Evolutionary conservation across 148 eudicot species (phyloP), one percentile per base, ranked within the genome.

Genomic region (Diospyros kaki): DNA sequence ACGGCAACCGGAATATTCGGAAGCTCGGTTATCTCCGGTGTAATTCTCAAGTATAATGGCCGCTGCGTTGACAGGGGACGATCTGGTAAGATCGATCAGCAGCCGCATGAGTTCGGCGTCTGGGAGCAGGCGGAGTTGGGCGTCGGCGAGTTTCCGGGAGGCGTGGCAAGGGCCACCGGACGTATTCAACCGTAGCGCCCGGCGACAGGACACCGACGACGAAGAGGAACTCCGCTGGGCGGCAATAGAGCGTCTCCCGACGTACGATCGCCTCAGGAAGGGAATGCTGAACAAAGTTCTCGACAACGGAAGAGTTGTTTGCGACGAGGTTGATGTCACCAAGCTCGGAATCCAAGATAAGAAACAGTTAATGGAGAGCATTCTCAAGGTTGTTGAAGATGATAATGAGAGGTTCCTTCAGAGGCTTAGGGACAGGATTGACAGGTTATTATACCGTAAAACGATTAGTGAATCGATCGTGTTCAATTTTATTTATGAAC

Each of bases 141-240:
- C 42, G 58, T 60, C 75, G 10, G 4, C 66, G 5, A 73, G 79
- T 52, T 69, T 76, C 28, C 15, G 68, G 61, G 74, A 76, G 18
- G 66, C 39, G 28, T 75, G 78, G 78, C 78, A 75, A 8, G 39
- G 48, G 56, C 74, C 6, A 13, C 73, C 62, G 64, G 80, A 77
- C 64, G 75, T 77, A 44, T 77, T 77, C 62, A 72, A n/a, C n/a
- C 45, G 71, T 65, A 71, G 80, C 71, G 28, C 5, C 13, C 60
- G 59, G 46, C 69, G 73, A 59, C 54, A 73, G 10, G 75, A 82
- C 14, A 82, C 79, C 14, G 96, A 91, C 14, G 85, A 82, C 14
- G 96, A 91, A 74, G 91, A 78, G 76, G 93, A 87, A 81, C 83
- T 88, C 1, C 67, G 79, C 54, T 88, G 89, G 92, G 95, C 92